Conservation (phyloP, 1,139 yeast genomes). For the Blastobotrys apis region DNA sequence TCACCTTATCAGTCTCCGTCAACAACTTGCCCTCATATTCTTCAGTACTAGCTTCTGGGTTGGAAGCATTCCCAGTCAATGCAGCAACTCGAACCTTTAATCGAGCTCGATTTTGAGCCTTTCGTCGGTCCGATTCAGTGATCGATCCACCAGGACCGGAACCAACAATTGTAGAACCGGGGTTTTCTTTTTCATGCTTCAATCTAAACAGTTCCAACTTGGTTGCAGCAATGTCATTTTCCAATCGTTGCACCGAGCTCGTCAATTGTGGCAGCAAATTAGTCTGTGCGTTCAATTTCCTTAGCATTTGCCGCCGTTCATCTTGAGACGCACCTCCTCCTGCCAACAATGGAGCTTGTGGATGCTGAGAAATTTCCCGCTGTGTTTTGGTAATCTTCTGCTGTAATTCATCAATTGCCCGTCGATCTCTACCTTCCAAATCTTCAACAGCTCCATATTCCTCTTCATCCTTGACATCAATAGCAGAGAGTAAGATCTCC, state of each 20-base stretch:
- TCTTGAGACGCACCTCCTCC: conserved; percentile 30
- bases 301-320: conserved; percentile 45
- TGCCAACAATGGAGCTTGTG: conserved; percentile 28
- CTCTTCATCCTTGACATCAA: conserved; percentile 66
- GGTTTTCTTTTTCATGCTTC: conserved; percentile 56
- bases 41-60: conserved; percentile 40
- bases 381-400: conserved; percentile 56
- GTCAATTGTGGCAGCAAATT: conserved; percentile 69
- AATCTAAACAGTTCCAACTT: conserved; percentile 61
- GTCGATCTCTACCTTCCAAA: conserved; percentile 42
- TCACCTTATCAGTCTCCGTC: conserved; percentile 52
- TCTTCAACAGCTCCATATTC: conserved; percentile 43
- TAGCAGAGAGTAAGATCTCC: conserved; percentile 62
- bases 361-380: conserved; percentile 40
- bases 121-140: conserved; percentile 74
- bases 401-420: conserved; percentile 62
- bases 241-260: conserved; percentile 55
- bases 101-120: conserved; percentile 72
- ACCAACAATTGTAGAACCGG: conserved; percentile 65
- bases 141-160: conserved; percentile 82
- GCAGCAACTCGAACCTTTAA: conserved; percentile 87
- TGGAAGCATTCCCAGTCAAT: conserved; percentile 68
- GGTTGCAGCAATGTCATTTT: conserved; percentile 61
- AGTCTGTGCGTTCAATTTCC: conserved; percentile 52
- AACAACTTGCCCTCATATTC: conserved; percentile 54